Base-by-base conservation (phyloP, 352 stramenopile species). In the Globisporangium ultimum region DNA sequence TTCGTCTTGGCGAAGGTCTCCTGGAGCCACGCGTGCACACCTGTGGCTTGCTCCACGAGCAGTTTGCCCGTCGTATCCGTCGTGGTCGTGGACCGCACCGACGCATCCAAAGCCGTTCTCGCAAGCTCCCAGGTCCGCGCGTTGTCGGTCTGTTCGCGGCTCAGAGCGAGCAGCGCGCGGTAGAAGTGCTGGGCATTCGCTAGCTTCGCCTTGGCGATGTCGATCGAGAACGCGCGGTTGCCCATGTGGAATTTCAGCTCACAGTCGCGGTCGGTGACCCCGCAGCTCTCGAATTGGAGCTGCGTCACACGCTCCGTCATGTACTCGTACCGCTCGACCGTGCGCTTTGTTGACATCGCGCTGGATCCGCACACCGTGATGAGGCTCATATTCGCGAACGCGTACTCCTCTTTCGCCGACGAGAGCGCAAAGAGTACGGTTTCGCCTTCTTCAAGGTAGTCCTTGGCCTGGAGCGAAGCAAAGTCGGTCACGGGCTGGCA, bases 181-280 rank as follows among this genome's bases (percentile, higher is more conserved):
- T 64, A 64, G 51, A 48, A 64, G 34, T 38, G 28, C 51, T 59
- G 58, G 5, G 28, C 58, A 1, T 32, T 46, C 32, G 38, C 14
- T 22, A 53, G 40, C 38, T 64, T 49, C 32, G 24, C 46, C 49
- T 59, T 58, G 48, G 49, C 49, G 51, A 64, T 64, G 51, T 64
- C 58, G 51, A 64, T 64, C 13, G 58, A 64, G 48, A 64, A 53
- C 51, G 53, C 49, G 17, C 58, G 18, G 20, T 5, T n/a, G 24
- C 41, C 58, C 40, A 64, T 64, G 38, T 13, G n/a, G 28, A 64
- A 59, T 34, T 64, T 64, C 43, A 64, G 48, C 40, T 64, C 58
- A 32, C 58, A 64, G 43, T 64, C 58, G 45, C 58, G 58, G 34
- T 64, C 58, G 15, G 51, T 64, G 49, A 58, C 49, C 9, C 58